Evolutionary conservation across 768 basidiomycete species (phyloP).

Genomic region (Boletus sp.): DNA sequence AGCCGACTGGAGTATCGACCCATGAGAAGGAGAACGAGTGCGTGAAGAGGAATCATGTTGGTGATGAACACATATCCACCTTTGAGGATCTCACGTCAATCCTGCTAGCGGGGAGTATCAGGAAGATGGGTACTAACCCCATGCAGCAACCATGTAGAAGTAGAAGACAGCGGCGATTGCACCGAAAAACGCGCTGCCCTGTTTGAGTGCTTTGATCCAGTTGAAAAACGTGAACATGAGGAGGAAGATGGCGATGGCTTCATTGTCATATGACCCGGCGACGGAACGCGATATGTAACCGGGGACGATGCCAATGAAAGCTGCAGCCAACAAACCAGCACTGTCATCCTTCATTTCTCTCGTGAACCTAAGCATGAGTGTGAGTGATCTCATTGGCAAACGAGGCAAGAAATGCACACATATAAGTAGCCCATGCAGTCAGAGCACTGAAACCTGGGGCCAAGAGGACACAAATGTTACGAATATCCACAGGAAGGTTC

Average conservation of each 20-base stretch:
- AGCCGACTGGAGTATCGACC: slow-evolving; percentile 89
- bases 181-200: slow-evolving; percentile 89
- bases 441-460: slow-evolving; percentile 96
- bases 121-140: slow-evolving; percentile 58
- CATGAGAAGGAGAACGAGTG: slow-evolving; percentile 93
- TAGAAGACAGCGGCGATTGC: slow-evolving; percentile 93
- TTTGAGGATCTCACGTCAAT: slow-evolving; percentile 29
- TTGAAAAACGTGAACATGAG: slow-evolving; percentile 98
- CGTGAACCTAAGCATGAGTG: slow-evolving; percentile 67
- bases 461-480: slow-evolving; percentile 93
- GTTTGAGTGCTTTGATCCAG: slow-evolving; percentile 96
- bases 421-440: slow-evolving; percentile 95
- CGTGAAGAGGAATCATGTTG: slow-evolving; percentile 98
- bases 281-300: slow-evolving; percentile 99
- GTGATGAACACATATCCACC: slow-evolving; percentile 99
- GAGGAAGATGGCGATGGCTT: slow-evolving; percentile 99
- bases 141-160: slow-evolving; percentile 99
- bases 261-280: slow-evolving; percentile 98
- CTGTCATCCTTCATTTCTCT: slow-evolving; percentile 94
- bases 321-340: slow-evolving; percentile 94
- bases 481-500: slow-evolving; percentile 94
- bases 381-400: background rate
- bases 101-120: background rate
- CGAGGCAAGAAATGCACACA: slow-evolving; percentile 47
- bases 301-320: slow-evolving; percentile 96